A percentile compares a stretch with the other conserved stretches of the same genome.
Evolutionary conservation across 495 filamentous ascomycete genomes (phyloP).

Genomic region (Stereocaulon alpinum): DNA sequence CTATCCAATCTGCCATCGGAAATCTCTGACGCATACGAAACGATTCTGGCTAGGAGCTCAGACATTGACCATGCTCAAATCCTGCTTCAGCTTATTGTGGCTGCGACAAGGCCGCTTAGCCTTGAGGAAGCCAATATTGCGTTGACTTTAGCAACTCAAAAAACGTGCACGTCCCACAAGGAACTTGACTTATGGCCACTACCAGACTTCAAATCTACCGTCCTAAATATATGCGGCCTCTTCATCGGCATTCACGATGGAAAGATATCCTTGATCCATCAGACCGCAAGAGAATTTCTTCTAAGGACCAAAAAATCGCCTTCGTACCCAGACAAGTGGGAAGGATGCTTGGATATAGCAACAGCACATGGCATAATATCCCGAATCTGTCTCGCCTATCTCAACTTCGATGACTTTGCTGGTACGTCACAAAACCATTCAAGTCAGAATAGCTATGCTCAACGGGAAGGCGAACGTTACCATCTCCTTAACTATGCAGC

Average conservation of each 20-base stretch:
- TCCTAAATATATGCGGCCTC: conserved; percentile 31
- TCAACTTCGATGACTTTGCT: neutral
- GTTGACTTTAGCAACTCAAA: conserved; percentile 26
- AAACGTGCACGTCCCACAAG: conserved; percentile 14
- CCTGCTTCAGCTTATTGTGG: conserved; percentile 33
- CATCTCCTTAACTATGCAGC: conserved; percentile 1
- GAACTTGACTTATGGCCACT: conserved; percentile 23
- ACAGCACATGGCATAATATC: conserved; percentile 5
- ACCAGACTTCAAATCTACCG: conserved; percentile 18
- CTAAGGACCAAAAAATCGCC: neutral
- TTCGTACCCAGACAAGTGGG: neutral
- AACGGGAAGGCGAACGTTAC: neutral
- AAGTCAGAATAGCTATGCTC: neutral
- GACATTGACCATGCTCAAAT: conserved; percentile 16
- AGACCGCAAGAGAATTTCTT: conserved; percentile 36
- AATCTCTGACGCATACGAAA: conserved; percentile 29
- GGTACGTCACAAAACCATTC: neutral
- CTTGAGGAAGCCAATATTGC: conserved; percentile 32
- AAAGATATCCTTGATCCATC: conserved; percentile 34
- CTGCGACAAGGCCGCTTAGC: conserved; percentile 28
- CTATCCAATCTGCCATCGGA: conserved; percentile 23
- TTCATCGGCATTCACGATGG: conserved; percentile 29
- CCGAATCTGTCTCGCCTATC: conserved; percentile 5
- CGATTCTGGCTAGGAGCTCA: conserved; percentile 25
- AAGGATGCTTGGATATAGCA: conserved; percentile 4